phyloP scores from a whole-genome alignment of 805 yeast genomes.

The Cyberlindnera bimundalis region DNA sequence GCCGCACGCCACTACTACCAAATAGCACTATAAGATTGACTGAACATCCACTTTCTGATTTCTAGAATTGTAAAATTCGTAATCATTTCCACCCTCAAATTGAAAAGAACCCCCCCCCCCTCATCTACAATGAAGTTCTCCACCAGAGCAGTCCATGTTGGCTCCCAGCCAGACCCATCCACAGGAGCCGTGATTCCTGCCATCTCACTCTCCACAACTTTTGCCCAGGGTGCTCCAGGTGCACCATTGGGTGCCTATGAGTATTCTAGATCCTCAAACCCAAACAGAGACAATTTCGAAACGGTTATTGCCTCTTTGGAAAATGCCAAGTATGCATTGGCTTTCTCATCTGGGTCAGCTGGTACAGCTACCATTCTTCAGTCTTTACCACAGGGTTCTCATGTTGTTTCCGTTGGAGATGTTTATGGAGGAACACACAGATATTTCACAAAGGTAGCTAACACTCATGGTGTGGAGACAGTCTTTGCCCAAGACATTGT shows the following conservation, averaged over 20 bases:
- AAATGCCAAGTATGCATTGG: slow-evolving; percentile 70
- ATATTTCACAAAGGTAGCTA: slow-evolving; percentile 83
- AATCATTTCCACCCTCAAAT: too few relatives aligned
- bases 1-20: neutral
- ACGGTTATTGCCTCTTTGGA: slow-evolving; percentile 76
- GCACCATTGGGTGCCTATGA: slow-evolving; percentile 76
- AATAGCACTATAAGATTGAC: neutral
- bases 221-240: slow-evolving; percentile 76
- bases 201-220: slow-evolving; percentile 79
- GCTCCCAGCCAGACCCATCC: slow-evolving; percentile 62
- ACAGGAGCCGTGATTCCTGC: slow-evolving; percentile 90
- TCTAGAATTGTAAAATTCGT: too few relatives aligned
- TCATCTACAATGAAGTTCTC: slow-evolving; percentile 42
- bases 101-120: too few relatives aligned
- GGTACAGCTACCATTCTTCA: slow-evolving; percentile 76
- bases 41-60: too few relatives aligned
- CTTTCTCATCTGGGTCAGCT: slow-evolving; percentile 84
- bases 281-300: slow-evolving; percentile 82
- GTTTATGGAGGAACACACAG: slow-evolving; percentile 93
- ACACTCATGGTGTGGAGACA: slow-evolving; percentile 69
- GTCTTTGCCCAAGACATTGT: slow-evolving; percentile 64
- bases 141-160: slow-evolving; percentile 83
- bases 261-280: slow-evolving; percentile 82
- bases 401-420: slow-evolving; percentile 76
- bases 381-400: slow-evolving; percentile 66